These are phyloP conservation scores for Omphalotus guepiniiformis DNA, from an alignment of 768 basidiomycete genomes.

Conservation along the genomic window DNA sequence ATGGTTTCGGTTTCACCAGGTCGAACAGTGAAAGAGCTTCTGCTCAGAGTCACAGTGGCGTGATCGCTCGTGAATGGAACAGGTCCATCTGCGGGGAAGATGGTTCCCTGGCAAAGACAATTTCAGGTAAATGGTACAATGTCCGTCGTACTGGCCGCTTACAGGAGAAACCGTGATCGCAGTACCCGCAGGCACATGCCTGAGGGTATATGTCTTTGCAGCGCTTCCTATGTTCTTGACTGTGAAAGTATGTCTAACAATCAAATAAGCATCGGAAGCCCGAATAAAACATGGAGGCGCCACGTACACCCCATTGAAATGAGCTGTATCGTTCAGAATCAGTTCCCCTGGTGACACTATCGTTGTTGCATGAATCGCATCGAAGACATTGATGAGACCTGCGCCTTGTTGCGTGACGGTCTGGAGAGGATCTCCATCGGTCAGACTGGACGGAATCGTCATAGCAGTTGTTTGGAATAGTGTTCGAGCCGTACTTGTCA, in stretches of 20 bases:
- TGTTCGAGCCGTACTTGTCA: slow-evolving; percentile 29
- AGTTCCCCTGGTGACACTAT: slow-evolving; percentile 53
- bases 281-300: no score
- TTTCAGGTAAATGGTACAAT: not conserved
- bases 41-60: slow-evolving; percentile 45
- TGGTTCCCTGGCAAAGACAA: slow-evolving; percentile 27
- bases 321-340: slow-evolving; percentile 60
- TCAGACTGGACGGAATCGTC: slow-evolving; percentile 37
- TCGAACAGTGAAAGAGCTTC: slow-evolving; percentile 37
- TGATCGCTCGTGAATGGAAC: slow-evolving; percentile 41
- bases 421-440: slow-evolving; percentile 46
- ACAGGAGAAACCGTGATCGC: slow-evolving; percentile 42
- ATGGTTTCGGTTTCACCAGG: slow-evolving; percentile 40
- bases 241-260: slow-evolving; percentile 44
- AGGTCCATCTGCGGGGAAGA: slow-evolving; percentile 42
- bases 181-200: slow-evolving; percentile 55
- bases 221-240: slow-evolving; percentile 46
- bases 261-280: no score
- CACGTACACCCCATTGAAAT: no score
- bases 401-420: slow-evolving; percentile 52
- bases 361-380: slow-evolving; percentile 50
- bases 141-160: slow-evolving; percentile 13
- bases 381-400: slow-evolving; percentile 53
- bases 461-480: slow-evolving; percentile 48
- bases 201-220: slow-evolving; percentile 40